Evolutionary conservation across 352 stramenopile species (phyloP), one percentile per base, ranked within the genome.

Genomic region (Phytophthora idaei): DNA sequence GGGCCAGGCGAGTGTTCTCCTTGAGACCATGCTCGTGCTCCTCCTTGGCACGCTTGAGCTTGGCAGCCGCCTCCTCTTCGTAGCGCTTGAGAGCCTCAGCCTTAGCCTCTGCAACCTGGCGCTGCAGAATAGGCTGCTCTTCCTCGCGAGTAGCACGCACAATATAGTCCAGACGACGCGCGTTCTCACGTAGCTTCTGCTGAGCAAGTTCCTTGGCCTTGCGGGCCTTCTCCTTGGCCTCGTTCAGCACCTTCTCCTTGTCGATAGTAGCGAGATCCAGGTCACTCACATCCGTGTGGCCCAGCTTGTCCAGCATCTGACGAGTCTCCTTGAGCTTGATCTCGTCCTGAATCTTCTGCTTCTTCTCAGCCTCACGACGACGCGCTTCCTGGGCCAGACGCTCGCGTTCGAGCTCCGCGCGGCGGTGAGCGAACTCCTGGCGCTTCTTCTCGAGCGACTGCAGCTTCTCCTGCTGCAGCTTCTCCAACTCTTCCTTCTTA

Each of bases 401-500:
- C 68, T 90, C 80, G 12, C 78, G 71, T 69, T 97, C 90, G 7
- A 94, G 70, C 67, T 93, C 87, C 57, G 90, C 72, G 42, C 83
- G 82, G 47, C 81, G 76, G 53, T 80, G 62, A 58, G 93, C 86
- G 51, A 87, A 89, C 73, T 95, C 81, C 29, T 87, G 69, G 48
- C 85, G 83, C 69, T 92, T 92, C 64, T 90, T 90, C 59, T 91
- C 87, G 39, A 98, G 77, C 46, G 85, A 86, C 60, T 94, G 90
- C 31, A 93, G 62, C 59, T 97, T 94, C 61, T 98, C 95, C 71
- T 98, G 92, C 67, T 97, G 89, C 54, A 97, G 69, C 25, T 96
- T 90, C 72, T 99, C 97, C 0, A 97, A 82, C 69, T 98, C 95
- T 74, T 99, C 97, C 77, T 99, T 99, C 41, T 97, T 93, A 64